These are phyloP conservation scores for Lagerstroemia speciosa DNA, from an alignment of 345 rosid genomes.

Conservation along the genomic window DNA sequence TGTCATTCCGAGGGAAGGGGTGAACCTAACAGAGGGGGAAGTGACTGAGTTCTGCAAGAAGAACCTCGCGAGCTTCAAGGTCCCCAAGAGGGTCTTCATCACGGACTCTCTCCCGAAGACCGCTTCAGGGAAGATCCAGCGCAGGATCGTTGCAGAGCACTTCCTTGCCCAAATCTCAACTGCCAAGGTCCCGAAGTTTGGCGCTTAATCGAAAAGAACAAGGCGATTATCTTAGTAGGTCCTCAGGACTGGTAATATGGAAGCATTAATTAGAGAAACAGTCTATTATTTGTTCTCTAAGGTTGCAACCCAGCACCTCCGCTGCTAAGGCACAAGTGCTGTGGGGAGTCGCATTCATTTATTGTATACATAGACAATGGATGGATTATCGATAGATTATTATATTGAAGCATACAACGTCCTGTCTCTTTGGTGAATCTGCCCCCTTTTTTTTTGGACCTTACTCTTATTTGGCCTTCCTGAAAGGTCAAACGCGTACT, in stretches of 20 bases:
- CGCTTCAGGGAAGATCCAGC: conserved; percentile 57
- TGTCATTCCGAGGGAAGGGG: conserved; percentile 68
- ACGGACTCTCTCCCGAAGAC: conserved; percentile 47
- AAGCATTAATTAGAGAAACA: no score
- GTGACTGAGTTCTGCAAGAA: conserved; percentile 54
- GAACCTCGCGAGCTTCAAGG: conserved; percentile 81
- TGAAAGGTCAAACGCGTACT: no score
- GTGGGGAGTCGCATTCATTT: neutral
- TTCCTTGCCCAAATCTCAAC: conserved; percentile 36
- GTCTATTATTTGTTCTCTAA: no score
- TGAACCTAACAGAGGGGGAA: conserved; percentile 42
- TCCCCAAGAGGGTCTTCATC: conserved; percentile 58
- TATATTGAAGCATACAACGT: no score
- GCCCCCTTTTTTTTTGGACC: no score
- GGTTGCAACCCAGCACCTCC: neutral
- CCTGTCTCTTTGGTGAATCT: no score
- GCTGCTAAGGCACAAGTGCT: neutral
- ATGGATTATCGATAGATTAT: neutral
- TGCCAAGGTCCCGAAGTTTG: conserved; percentile 19
- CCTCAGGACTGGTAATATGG: neutral
- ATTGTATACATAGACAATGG: neutral
- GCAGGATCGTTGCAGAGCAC: conserved; percentile 55
- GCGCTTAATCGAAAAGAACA: conserved; percentile 9
- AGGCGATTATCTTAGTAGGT: neutral
- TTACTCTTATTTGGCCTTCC: no score